Conservation (phyloP, 1,284 basidiomycete species). For the Stereum hirsutum region DNA sequence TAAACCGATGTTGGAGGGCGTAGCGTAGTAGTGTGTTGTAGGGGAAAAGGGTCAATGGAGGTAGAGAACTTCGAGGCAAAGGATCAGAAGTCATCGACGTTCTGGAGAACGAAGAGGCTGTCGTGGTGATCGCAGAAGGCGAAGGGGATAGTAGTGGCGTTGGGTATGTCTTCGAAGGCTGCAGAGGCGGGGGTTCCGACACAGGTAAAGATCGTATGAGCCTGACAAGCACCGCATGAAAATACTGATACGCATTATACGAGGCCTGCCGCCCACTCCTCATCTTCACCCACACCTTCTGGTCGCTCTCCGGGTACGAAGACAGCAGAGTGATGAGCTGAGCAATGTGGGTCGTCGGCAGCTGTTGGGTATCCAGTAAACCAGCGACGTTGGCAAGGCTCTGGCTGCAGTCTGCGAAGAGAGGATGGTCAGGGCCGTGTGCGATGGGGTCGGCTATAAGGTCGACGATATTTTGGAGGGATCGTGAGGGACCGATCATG, state of each 20-base stretch:
- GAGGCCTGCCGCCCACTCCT: conserved; percentile 17
- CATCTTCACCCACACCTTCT: conserved; percentile 34
- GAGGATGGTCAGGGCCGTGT: conserved; percentile 9
- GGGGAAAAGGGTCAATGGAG: conserved; percentile 30
- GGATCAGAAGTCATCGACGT: no score
- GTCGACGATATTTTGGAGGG: not conserved
- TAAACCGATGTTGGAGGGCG: conserved; percentile 48
- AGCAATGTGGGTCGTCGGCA: conserved; percentile 35
- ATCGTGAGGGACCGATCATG: no score
- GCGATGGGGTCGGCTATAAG: conserved; percentile 4
- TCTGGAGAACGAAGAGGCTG: no score
- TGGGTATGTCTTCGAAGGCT: no score
- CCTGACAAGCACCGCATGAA: conserved; percentile 44
- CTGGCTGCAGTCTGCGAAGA: conserved; percentile 31
- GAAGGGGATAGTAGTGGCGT: no score
- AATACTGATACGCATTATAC: conserved; percentile 45
- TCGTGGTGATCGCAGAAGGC: no score
- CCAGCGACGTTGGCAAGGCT: conserved; percentile 49
- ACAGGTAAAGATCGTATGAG: no score
- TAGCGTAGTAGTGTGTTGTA: conserved; percentile 64
- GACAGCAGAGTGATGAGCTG: conserved; percentile 39
- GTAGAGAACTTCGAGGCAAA: conserved; percentile 13
- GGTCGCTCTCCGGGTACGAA: conserved; percentile 34
- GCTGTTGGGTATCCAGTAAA: conserved; percentile 37
- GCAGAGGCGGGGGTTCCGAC: conserved; percentile 17